Evolutionary conservation across 2,329 filamentous ascomycete species (phyloP).

Genomic region (Colletotrichum sp.): DNA sequence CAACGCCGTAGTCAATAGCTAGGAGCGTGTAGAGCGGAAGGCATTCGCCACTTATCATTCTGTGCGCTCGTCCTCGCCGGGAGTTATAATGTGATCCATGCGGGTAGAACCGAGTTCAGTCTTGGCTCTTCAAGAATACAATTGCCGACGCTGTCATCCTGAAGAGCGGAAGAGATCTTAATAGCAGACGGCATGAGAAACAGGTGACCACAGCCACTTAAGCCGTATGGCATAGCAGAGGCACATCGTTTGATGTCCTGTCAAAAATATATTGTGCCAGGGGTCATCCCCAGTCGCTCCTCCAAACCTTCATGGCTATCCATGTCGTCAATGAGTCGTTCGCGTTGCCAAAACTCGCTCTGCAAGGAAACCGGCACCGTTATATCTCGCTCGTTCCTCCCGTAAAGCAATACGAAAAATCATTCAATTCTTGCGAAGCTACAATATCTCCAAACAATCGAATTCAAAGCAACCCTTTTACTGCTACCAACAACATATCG

Average conservation of each 20-base stretch:
- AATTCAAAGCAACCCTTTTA: too few species aligned
- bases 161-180: not conserved
- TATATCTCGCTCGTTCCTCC: not conserved
- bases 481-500: not conserved
- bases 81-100: not conserved
- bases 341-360: not conserved
- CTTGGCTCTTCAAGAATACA: not conserved
- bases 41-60: accelerated
- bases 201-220: not conserved
- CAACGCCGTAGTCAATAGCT: too few species aligned
- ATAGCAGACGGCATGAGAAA: not conserved
- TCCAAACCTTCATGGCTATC: not conserved
- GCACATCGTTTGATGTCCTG: not conserved
- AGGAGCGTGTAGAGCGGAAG: too few species aligned
- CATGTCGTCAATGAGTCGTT: not conserved
- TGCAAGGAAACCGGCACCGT: not conserved
- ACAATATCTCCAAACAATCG: not conserved
- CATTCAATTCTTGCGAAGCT: accelerated
- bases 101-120: not conserved
- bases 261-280: not conserved
- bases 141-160: not conserved
- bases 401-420: not conserved
- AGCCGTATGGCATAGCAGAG: not conserved
- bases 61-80: not conserved
- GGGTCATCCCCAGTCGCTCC: not conserved